Evolutionary conservation across 441 rosid species (phyloP), one percentile per base, ranked within the genome.

Genomic region (Breynia disticha): DNA sequence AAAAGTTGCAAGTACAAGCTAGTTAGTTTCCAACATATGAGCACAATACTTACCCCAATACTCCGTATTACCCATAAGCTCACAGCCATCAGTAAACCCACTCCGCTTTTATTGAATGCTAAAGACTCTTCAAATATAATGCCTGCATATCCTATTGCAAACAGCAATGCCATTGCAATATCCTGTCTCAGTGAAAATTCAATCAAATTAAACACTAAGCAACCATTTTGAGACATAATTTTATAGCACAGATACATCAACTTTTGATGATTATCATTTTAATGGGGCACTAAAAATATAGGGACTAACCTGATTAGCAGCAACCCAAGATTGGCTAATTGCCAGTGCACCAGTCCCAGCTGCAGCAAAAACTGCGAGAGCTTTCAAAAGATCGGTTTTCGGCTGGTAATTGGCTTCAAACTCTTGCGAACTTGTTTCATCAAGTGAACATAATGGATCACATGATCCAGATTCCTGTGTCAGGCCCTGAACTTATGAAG

Each of bases 91-190:
- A 91, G 46, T 41, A 91, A 74, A 67, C 87, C 98, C 16, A 88
- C 89, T 50, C 94, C 96, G 67, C 86, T 88, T 81, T 91, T 91
- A 62, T 86, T 87, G 77, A 91, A 88, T 48, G 98, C 89, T 53
- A 91, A 72, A 71, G 89, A 84, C 73, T 88, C 91, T 66, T 84
- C 96, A 35, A 91, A 91, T 62, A 91, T 78, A 65, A 88, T 91
- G 28, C 98, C 95, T 0, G 77, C 77, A 59, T 91, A 86, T 67
- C 97, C 98, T 59, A 91, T 57, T 64, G 63, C 84, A 68, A 91
- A 91, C 56, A 88, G 73, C 65, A 91, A 64, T 44, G 84, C 95
- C 97, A 88, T 91, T 19, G 98, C 98, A 72, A 84, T 66, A 74
- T 87, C 94, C 98, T 91, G 86, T 61, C 61, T 46, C 65, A 52